Conservation (phyloP, 1,284 basidiomycete species). For the Athelia sp. region DNA sequence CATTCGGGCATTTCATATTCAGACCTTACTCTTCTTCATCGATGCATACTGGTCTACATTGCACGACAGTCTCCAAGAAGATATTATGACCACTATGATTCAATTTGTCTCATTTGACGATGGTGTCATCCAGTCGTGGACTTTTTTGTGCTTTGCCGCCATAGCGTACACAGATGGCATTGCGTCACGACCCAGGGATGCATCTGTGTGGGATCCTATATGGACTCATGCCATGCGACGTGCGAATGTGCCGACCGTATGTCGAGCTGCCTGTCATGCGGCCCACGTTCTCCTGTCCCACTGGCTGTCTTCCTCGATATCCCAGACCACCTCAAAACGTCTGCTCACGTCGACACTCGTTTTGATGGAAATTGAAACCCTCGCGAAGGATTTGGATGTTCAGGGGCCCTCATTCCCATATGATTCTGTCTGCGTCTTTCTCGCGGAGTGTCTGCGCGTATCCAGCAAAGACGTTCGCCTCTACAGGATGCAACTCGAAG, state of each 20-base stretch:
- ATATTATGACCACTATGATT: slow-evolving; percentile 51
- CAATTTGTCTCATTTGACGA: slow-evolving; percentile 66
- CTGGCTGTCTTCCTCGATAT: slow-evolving; percentile 20
- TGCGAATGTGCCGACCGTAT: slow-evolving; percentile 57
- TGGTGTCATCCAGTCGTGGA: slow-evolving; percentile 69
- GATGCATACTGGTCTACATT: slow-evolving; percentile 68
- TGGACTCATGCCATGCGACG: slow-evolving; percentile 84
- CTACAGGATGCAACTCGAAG: slow-evolving; percentile 77
- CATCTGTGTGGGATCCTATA: slow-evolving; percentile 62
- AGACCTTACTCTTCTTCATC: slow-evolving; percentile 81
- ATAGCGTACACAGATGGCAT: slow-evolving; percentile 48
- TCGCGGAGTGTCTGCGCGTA: slow-evolving; percentile 60
- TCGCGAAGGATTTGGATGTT: slow-evolving; percentile 78
- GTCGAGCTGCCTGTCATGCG: slow-evolving; percentile 79
- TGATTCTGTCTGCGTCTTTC: slow-evolving; percentile 83
- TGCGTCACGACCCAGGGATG: slow-evolving; percentile 10
- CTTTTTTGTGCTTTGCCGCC: slow-evolving; percentile 72
- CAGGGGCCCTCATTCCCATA: slow-evolving; percentile 82
- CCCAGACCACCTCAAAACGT: slow-evolving; percentile 13
- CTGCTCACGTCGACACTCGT: slow-evolving; percentile 53
- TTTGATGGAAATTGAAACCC: slow-evolving; percentile 65
- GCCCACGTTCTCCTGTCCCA: slow-evolving; percentile 49
- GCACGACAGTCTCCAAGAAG: slow-evolving; percentile 48
- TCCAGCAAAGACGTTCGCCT: slow-evolving; percentile 76
- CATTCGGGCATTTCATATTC: slow-evolving; percentile 55